phyloP scores from a whole-genome alignment of 2,329 filamentous ascomycete species.

The Zasmidium angulare region DNA sequence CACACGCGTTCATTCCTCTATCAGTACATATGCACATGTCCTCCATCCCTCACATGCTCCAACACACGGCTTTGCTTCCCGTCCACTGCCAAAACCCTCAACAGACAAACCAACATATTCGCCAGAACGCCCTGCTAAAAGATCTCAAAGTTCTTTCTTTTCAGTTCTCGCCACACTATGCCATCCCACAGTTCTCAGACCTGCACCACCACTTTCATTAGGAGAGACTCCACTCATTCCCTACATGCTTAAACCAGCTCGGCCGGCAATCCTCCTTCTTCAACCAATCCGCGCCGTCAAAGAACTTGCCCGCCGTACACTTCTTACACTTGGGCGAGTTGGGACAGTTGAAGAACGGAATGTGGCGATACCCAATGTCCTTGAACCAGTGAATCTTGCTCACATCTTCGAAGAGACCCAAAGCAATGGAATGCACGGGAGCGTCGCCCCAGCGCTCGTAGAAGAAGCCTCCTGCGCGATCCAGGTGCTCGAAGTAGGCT shows the following conservation, averaged over 20 bases:
- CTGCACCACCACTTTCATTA: not conserved
- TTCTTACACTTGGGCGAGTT: slow-evolving; percentile 92
- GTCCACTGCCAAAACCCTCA: too few species aligned
- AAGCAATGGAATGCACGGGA: slow-evolving; percentile 89
- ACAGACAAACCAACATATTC: too few species aligned
- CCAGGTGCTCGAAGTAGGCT: slow-evolving; percentile 94
- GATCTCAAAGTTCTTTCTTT: too few species aligned
- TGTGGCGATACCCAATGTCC: slow-evolving; percentile 97
- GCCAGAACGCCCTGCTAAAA: too few species aligned
- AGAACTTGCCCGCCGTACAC: slow-evolving; percentile 83
- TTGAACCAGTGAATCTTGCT: slow-evolving; percentile 93
- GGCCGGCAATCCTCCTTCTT: slow-evolving; percentile 90
- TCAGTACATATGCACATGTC: too few species aligned
- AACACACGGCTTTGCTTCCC: too few species aligned
- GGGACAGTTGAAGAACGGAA: slow-evolving; percentile 98
- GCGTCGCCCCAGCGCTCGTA: slow-evolving; percentile 99
- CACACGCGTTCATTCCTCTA: too few species aligned
- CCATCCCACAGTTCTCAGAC: too few species aligned
- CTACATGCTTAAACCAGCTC: slow-evolving; percentile 95
- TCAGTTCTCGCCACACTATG: too few species aligned
- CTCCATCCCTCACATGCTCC: too few species aligned
- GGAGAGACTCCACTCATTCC: slow-evolving; percentile 46
- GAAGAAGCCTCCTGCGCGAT: slow-evolving; percentile 93
- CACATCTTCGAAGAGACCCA: slow-evolving; percentile 88
- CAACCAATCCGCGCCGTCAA: slow-evolving; percentile 81